A percentile compares a stretch with the other conserved stretches of the same genome.
Conservation (phyloP, 495 filamentous ascomycete genomes). For the Aspergillus kassunensis region DNA sequence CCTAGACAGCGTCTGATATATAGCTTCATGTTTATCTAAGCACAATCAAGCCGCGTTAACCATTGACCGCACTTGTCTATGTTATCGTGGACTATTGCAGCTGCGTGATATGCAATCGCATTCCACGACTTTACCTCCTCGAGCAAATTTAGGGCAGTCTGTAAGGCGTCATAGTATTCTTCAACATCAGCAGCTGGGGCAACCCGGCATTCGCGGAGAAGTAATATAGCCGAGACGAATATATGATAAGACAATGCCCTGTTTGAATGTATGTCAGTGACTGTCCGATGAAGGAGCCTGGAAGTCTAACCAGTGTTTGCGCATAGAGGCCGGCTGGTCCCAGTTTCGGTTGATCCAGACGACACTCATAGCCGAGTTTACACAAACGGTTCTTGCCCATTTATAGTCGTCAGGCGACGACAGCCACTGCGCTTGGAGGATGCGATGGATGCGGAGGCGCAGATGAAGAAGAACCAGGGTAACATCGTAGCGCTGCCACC, state of each 20-base stretch:
- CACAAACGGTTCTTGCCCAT: neutral
- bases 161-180: neutral
- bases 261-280: no score
- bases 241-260: constrained; percentile 1
- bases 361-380: constrained; percentile 3
- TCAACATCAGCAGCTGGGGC: neutral
- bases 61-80: neutral
- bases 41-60: neutral
- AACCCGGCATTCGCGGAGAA: neutral
- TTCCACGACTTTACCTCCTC: neutral
- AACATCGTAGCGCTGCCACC: constrained; percentile 3
- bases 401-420: neutral
- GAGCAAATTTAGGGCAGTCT: neutral
- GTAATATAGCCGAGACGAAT: constrained; percentile 2
- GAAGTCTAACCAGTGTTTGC: neutral
- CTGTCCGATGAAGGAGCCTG: no score
- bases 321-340: constrained; percentile 4
- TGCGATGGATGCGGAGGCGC: constrained; percentile 1
- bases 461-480: constrained; percentile 1
- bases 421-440: neutral
- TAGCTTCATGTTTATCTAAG: no score
- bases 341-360: constrained; percentile 4
- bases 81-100: neutral
- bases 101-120: neutral
- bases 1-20: neutral